Conservation (phyloP, 306 rosid genomes). For the Arachis stenosperma region DNA sequence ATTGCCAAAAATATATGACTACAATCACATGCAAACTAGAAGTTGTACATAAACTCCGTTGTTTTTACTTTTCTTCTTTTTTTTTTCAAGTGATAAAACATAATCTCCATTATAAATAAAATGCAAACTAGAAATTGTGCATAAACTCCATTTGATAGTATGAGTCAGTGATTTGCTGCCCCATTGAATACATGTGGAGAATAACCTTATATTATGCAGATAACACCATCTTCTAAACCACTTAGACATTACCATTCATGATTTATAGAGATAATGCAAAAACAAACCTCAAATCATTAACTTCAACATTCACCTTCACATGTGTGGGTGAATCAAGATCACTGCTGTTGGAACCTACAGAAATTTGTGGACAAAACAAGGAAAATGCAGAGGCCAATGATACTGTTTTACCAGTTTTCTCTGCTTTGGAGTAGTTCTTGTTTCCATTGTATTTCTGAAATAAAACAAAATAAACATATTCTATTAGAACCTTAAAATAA, state of each 20-base stretch:
- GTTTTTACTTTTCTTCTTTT: too few species aligned
- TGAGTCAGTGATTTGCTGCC: not conserved
- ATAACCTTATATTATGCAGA: not conserved
- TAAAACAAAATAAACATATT: too few species aligned
- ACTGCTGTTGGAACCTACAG: slow-evolving; percentile 46
- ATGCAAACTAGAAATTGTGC: not conserved
- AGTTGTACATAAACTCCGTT: too few species aligned
- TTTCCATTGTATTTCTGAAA: too few species aligned
- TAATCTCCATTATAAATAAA: too few species aligned
- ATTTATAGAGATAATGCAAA: slow-evolving; percentile 10
- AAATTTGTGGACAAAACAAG: too few species aligned
- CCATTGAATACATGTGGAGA: slow-evolving; percentile 4
- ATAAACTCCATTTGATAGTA: slow-evolving; percentile 13
- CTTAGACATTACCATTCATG: slow-evolving; percentile 15
- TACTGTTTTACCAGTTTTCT: too few species aligned
- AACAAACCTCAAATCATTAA: slow-evolving; percentile 79
- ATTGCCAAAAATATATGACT: too few species aligned
- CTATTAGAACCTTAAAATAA: too few species aligned
- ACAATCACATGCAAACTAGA: too few species aligned
- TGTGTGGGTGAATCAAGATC: slow-evolving; percentile 39
- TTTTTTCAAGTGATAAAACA: too few species aligned
- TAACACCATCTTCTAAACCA: slow-evolving; percentile 19
- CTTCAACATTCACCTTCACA: slow-evolving; percentile 81
- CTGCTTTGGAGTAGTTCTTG: too few species aligned
- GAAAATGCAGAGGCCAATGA: slow-evolving; percentile 80